Base-by-base conservation (phyloP, 2,329 filamentous ascomycete genomes). In the Neodidymelliopsis sp. region DNA sequence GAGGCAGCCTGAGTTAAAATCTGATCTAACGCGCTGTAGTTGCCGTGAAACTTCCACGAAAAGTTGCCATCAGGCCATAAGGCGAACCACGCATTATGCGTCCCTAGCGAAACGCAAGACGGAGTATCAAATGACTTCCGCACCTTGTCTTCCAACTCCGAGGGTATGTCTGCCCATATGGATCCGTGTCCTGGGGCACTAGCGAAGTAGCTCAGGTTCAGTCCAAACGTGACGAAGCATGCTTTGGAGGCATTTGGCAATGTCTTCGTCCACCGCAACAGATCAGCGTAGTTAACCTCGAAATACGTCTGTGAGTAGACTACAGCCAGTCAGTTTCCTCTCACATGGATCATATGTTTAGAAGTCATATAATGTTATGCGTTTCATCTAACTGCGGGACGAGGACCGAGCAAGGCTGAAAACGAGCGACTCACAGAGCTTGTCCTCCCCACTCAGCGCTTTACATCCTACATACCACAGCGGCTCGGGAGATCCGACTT, bases 401-500 rank as follows among this genome's bases (percentile, higher is more conserved):
- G 22, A 20, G 7, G n/a, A 34, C 30, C 25, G 41, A 30, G 15
- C n/a, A 33, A 40, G 44, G 41, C 33, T 41, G 39, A 18, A 22
- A 20, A 24, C 28, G 45, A 19, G 39, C 13, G 25, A 67, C 67
- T 63, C 35, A 71, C 69, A 67, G 23, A 70, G 65, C 57, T 70
- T 72, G 11, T 71, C 69, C 45, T 69, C 58, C n/a, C 66, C 67
- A 28, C 54, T 59, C 42, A 66, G 44, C 30, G 65, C 67, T 44
- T 66, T 70, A 31, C 61, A 67, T 11, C 65, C 66, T 9, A 68
- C 59, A 53, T 70, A 71, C 69, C 69, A 72, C 11, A 71, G 49
- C 25, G 67, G 62, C 48, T 70, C 69, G 12, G 59, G 55, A 1
- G 52, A 53, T 29, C 65, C 63, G 31, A 57, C 39, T 33, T 55